Conservation (phyloP, 2,329 filamentous ascomycete species). For the Fusarium cyanostomum region DNA sequence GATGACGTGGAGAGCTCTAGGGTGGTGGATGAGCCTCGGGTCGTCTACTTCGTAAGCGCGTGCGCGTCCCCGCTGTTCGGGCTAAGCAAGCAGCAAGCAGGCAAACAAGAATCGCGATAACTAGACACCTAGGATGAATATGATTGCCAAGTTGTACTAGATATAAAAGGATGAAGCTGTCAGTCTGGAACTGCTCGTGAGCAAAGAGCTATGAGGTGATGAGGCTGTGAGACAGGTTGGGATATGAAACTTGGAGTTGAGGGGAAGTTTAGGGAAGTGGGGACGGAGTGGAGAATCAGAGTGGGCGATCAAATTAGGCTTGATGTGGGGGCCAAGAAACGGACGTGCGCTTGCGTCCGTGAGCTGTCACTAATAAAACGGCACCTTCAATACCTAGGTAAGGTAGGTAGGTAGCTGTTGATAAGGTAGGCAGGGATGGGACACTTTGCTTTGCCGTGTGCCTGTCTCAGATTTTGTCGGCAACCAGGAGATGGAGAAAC, state of each 20-base stretch:
- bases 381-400: constrained; percentile 7
- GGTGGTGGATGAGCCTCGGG: not conserved
- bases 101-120: not conserved
- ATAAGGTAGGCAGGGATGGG: not conserved
- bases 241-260: constrained; percentile 35
- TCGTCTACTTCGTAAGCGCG: not conserved
- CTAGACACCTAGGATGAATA: not conserved
- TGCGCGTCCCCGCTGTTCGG: not conserved
- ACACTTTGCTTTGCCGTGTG: not conserved
- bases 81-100: not conserved
- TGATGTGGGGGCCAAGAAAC: not conserved
- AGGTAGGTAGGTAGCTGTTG: too few species aligned
- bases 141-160: not conserved
- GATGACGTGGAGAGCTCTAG: constrained; percentile 17
- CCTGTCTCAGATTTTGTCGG: constrained; percentile 2
- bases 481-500: constrained; percentile 11
- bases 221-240: constrained; percentile 4
- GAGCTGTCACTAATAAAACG: constrained; percentile 20
- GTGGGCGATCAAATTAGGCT: constrained; percentile 15
- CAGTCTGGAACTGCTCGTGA: not conserved
- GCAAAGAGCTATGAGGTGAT: constrained; percentile 8
- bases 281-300: too few species aligned
- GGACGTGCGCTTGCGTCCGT: constrained; percentile 12
- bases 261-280: constrained; percentile 27
- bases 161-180: not conserved